Evolutionary conservation across 345 rosid species (phyloP), one percentile per base, ranked within the genome.

Genomic region (Eucalyptus sp.): DNA sequence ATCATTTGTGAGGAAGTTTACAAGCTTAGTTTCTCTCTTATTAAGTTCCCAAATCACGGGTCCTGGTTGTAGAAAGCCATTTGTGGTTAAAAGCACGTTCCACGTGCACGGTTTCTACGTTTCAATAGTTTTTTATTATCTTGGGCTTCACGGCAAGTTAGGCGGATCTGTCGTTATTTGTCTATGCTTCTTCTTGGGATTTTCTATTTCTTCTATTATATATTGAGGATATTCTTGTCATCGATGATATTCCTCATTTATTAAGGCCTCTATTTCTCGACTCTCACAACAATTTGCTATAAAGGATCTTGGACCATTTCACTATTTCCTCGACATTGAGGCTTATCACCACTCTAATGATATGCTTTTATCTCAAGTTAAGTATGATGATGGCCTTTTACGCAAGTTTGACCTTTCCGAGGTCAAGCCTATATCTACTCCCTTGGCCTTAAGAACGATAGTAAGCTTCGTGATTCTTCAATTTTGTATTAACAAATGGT

Each of bases 161-260:
- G 15, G 22, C 2, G 0, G 2, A 29, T 29, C 1, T 20, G 3
- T n/a, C 0, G 2, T 62, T 29, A 62, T 62, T 27, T 29, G 4
- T 62, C 68, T 62, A 29, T 62, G 68, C 31, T 62, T 62, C 62
- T 24, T 56, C 68, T 62, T 29, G 14, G 10, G 31, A 86, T 86
- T 50, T 20, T 24, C 17, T 85, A 31, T 81, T 10, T 41, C 50
- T 44, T 44, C 6, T 84, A 20, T 49, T 84, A 5, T 48, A 84
- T 48, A 51, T 84, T 24, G 86, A 44, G 2, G 52, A 84, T 41
- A 84, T 48, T 7, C 29, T 84, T 31, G 52, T 48, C 33, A 46
- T 18, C 9, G 12, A 52, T 17, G 31, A 18, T 9, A 50, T 31
- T 18, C 14, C n/a, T 85, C 18, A 50, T 49, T 52, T 52, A 17